Evolutionary conservation across 495 filamentous ascomycete species (phyloP), one percentile per base, ranked within the genome.

Genomic region (Neohortaea acidophila): DNA sequence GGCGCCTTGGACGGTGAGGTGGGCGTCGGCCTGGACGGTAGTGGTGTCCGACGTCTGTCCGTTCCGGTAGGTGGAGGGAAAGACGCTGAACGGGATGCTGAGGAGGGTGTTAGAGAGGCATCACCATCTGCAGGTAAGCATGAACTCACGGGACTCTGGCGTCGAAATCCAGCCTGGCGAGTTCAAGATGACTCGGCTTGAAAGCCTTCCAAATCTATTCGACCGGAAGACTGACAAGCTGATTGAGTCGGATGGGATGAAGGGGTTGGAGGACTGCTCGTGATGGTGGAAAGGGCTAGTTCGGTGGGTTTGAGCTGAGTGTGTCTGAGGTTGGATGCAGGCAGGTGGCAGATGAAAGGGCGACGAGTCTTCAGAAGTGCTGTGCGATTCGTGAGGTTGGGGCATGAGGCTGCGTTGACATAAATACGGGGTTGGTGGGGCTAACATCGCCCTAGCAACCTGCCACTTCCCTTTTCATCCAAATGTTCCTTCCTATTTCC

Each of bases 21-120:
- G 78, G 65, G 80, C 78, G 73, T 94, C 81, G 76, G 86, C 78
- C 73, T 70, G 73, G 65, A 66, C 76, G 62, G 70, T 72, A 65
- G 77, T 75, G 70, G 76, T 70, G 66, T 78, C 73, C 64, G 71
- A 29, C 14, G 26, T 21, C 42, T 50, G 31, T 29, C 45, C 42
- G 47, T 41, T 45, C 21, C 39, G 41, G 33, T 50, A 50, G 18
- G 47, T 21, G 11, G 42, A 45, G 17, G 46, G 46, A 36, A 49
- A 49, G 46, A 49, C 46, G 46, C 46, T 49, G 46, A 49, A 49
- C 46, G 46, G 46, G 46, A 49, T 36, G 18, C 40, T 43, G 39
- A 7, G 29, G 25, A 12, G 3, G 11, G 11, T 27, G 12, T 38
- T 17, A 27, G 14, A n/a, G 19, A 20, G 21, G 21, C 7, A 25